Conservation (phyloP, 2,329 filamentous ascomycete species). For the Aureobasidium sp. region DNA sequence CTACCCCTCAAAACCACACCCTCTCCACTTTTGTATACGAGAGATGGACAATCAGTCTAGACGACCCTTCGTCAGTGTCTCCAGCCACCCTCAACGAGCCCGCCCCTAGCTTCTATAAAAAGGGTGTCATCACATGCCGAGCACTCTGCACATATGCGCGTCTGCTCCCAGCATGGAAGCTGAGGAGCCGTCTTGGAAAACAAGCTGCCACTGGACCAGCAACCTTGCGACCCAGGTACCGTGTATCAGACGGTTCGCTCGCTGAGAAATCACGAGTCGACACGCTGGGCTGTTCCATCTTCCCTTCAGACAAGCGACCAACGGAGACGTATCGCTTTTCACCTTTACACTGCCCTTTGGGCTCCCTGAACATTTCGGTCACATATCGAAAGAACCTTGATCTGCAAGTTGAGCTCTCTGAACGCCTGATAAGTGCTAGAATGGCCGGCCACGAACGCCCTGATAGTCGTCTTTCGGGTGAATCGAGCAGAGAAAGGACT, state of each 20-base stretch:
- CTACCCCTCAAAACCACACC: slow-evolving; percentile 37
- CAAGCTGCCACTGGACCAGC: slow-evolving; percentile 51
- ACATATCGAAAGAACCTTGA: slow-evolving; percentile 82
- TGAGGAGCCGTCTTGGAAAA: slow-evolving; percentile 66
- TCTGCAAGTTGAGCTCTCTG: slow-evolving; percentile 85
- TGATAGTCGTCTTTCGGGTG: background rate
- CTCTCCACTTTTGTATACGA: slow-evolving; percentile 74
- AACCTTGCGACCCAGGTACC: slow-evolving; percentile 64
- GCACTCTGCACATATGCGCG: slow-evolving; percentile 76
- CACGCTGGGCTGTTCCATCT: slow-evolving; percentile 61
- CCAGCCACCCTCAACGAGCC: slow-evolving; percentile 46
- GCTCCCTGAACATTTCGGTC: slow-evolving; percentile 71
- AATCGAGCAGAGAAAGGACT: slow-evolving; percentile 6
- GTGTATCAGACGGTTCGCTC: slow-evolving; percentile 53
- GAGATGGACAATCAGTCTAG: slow-evolving; percentile 80
- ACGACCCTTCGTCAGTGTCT: slow-evolving; percentile 49
- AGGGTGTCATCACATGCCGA: slow-evolving; percentile 88
- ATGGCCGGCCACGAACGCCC: slow-evolving; percentile 6
- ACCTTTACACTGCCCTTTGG: slow-evolving; percentile 76
- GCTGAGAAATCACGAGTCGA: slow-evolving; percentile 49
- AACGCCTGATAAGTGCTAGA: slow-evolving; percentile 49
- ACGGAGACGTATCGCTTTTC: slow-evolving; percentile 71
- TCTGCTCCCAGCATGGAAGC: slow-evolving; percentile 78
- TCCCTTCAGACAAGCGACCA: slow-evolving; percentile 44
- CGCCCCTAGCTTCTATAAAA: slow-evolving; percentile 90